Evolutionary conservation across 2,329 filamentous ascomycete species (phyloP).

Genomic region (Neopestalotiopsis sp.): DNA sequence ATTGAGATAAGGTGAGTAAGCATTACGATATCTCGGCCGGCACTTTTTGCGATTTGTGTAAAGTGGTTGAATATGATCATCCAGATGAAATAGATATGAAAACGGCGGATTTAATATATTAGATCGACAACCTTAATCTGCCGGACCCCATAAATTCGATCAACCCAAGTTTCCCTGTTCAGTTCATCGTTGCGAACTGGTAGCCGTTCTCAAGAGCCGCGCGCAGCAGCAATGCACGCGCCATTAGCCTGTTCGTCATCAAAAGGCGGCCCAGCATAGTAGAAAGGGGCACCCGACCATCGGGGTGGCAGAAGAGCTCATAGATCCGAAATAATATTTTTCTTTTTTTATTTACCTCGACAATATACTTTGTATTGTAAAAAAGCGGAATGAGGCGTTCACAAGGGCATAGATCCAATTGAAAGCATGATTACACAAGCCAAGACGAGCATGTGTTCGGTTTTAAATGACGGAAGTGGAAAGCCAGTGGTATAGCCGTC

Average conservation of each 20-base stretch:
- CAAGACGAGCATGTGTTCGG: constrained; percentile 9
- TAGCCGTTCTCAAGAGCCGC: background rate
- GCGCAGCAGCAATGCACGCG: background rate
- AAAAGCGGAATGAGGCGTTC: background rate
- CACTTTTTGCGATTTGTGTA: background rate
- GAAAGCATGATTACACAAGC: constrained; percentile 7
- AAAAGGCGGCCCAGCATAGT: background rate
- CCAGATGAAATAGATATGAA: background rate
- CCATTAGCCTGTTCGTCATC: background rate
- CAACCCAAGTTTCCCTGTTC: background rate
- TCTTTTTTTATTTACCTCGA: background rate
- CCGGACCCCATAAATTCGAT: background rate
- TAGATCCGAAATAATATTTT: background rate
- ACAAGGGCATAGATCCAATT: background rate
- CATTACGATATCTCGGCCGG: background rate
- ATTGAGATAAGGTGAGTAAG: no score
- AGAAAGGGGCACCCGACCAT: background rate
- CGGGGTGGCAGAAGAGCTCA: background rate
- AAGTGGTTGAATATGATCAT: background rate
- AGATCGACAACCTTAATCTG: constrained; percentile 1
- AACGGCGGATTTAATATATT: background rate
- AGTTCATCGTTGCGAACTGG: constrained; percentile 1
- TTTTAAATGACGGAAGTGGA: constrained; percentile 10
- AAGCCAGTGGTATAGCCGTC: constrained; percentile 17
- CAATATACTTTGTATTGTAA: background rate